Conservation (phyloP, 208 protist genomes). For the Trypanosoma brucei region DNA sequence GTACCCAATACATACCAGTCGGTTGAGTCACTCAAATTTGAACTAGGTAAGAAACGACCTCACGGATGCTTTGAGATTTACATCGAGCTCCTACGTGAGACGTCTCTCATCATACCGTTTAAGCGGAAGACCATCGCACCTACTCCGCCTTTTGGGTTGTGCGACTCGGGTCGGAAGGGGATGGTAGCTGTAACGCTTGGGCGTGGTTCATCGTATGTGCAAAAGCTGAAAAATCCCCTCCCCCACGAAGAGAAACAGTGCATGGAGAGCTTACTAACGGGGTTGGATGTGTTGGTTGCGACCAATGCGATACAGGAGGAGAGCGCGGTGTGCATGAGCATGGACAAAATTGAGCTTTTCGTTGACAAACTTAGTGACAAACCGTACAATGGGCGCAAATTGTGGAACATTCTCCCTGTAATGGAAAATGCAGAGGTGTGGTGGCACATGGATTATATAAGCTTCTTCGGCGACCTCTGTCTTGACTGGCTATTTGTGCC, state of each 20-base stretch:
- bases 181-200: constrained; percentile 53
- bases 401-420: constrained; percentile 65
- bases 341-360: constrained; percentile 68
- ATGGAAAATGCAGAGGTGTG: constrained; percentile 54
- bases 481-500: constrained; percentile 82
- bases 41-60: constrained; percentile 62
- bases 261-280: constrained; percentile 60
- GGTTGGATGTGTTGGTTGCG: constrained; percentile 50
- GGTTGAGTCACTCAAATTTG: constrained; percentile 56
- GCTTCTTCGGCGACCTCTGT: constrained; percentile 81
- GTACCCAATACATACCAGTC: constrained; percentile 70
- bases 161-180: constrained; percentile 63
- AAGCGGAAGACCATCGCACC: constrained; percentile 64
- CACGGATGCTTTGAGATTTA: constrained; percentile 74
- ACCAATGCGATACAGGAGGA: constrained; percentile 68
- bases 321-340: constrained; percentile 44
- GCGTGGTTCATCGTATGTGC: constrained; percentile 75
- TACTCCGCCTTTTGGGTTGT: constrained; percentile 82
- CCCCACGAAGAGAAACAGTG: constrained; percentile 60
- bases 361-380: constrained; percentile 68
- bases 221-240: constrained; percentile 63
- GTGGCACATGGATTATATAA: constrained; percentile 75
- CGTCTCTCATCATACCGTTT: constrained; percentile 66
- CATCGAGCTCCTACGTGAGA: constrained; percentile 69
- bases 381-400: constrained; percentile 71